Conservation (phyloP, 148 eudicot genomes). For the Simmondsia chinensis region DNA sequence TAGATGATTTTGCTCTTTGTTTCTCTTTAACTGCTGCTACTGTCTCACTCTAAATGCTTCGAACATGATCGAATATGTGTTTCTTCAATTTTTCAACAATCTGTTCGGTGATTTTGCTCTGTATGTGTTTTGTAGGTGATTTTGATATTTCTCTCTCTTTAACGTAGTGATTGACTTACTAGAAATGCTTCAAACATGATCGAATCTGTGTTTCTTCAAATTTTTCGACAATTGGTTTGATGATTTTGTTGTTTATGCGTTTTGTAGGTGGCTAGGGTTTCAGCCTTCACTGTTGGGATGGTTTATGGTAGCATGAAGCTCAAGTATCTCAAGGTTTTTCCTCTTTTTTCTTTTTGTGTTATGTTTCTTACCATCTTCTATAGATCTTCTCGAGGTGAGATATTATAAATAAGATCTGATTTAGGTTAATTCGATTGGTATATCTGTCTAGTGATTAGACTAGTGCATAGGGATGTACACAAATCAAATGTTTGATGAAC, state of each 20-base stretch:
- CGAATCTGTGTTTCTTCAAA: too few species aligned
- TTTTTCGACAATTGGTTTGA: too few species aligned
- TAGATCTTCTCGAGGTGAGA: background rate
- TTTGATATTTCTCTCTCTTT: background rate
- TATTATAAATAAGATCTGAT: background rate
- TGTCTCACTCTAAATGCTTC: too few species aligned
- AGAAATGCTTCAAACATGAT: too few species aligned
- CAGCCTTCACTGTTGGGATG: constrained; percentile 47
- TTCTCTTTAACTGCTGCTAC: too few species aligned
- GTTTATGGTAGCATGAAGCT: constrained; percentile 57
- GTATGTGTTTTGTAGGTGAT: background rate
- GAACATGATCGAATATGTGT: too few species aligned
- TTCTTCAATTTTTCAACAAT: too few species aligned
- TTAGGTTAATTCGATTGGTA: too few species aligned
- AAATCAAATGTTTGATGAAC: too few species aligned
- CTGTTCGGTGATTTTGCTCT: background rate
- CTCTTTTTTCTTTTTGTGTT: background rate
- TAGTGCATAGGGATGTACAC: too few species aligned
- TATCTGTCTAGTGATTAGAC: too few species aligned
- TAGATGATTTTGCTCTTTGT: too few species aligned
- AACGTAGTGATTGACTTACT: background rate
- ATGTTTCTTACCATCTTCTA: background rate
- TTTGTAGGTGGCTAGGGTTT: constrained; percentile 53
- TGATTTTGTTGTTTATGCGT: constrained; percentile 3
- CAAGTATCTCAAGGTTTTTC: constrained; percentile 43